Conservation (phyloP, 2,329 filamentous ascomycete species). For the Aspergillus quadricinctus region DNA sequence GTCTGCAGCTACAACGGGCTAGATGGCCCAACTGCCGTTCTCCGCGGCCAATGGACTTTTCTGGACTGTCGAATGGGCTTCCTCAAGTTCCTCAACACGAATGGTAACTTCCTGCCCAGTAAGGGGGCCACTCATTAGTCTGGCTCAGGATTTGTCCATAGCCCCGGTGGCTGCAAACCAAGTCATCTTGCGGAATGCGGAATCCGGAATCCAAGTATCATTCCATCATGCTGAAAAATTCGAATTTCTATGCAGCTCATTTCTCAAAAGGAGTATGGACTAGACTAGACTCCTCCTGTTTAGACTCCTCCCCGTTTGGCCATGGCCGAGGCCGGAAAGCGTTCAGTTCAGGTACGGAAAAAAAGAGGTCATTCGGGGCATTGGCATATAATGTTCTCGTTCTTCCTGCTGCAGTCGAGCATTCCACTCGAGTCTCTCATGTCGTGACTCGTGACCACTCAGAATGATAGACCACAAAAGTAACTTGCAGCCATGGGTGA, state of each 20-base stretch:
- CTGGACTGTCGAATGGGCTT: neutral
- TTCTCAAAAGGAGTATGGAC: neutral
- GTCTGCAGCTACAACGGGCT: neutral
- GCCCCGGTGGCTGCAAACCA: neutral
- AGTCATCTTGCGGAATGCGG: neutral
- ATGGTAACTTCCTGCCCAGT: neutral
- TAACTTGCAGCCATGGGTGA: constrained; percentile 43
- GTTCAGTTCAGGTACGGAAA: neutral
- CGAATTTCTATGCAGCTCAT: neutral
- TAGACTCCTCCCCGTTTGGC: neutral
- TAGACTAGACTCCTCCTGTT: neutral
- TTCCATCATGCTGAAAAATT: neutral
- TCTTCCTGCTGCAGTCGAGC: neutral
- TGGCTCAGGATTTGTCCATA: neutral
- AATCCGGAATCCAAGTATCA: neutral
- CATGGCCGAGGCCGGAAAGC: no score
- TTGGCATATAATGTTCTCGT: neutral
- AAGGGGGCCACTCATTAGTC: neutral
- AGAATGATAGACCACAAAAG: constrained; percentile 11
- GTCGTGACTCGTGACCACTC: neutral
- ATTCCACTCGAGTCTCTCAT: neutral
- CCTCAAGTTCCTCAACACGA: neutral
- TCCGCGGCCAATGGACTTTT: neutral
- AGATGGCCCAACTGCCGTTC: neutral
- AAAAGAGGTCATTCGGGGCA: neutral